Percentiles rank a stretch among this genome's conserved stretches.
These are phyloP conservation scores for Mortierella sp. DNA, from an alignment of 371 early-diverging fungal species.

Conservation along the genomic window DNA sequence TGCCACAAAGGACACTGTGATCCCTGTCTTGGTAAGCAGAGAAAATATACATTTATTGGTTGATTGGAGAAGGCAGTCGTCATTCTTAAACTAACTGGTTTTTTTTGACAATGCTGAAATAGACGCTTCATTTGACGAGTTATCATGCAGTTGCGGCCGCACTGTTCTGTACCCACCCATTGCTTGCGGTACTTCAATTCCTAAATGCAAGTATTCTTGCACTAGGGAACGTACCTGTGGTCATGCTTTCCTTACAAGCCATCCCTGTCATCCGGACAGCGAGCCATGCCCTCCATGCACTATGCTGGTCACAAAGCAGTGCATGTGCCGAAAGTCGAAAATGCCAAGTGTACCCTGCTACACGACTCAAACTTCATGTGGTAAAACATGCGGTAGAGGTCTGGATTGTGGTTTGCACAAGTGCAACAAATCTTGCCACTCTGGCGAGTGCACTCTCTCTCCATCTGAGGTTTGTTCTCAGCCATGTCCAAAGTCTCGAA, in stretches of 20 bases:
- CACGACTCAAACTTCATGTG: constrained; percentile 73
- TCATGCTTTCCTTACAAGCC: constrained; percentile 72
- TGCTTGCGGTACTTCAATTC: constrained; percentile 77
- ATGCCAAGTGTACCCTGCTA: constrained; percentile 83
- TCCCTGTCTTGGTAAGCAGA: constrained; percentile 70
- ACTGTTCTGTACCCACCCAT: constrained; percentile 82
- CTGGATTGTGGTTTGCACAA: constrained; percentile 75
- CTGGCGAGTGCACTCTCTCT: constrained; percentile 68
- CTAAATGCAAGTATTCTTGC: constrained; percentile 77
- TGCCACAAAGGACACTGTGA: constrained; percentile 82
- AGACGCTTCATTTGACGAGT: constrained; percentile 75
- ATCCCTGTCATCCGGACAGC: constrained; percentile 82
- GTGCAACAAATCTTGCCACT: constrained; percentile 82
- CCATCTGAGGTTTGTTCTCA: constrained; percentile 67
- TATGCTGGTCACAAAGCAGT: constrained; percentile 70
- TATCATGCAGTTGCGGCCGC: constrained; percentile 81
- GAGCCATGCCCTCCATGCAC: constrained; percentile 85
- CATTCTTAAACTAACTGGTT: background rate
- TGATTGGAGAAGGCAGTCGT: no score
- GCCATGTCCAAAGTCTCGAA: constrained; percentile 71
- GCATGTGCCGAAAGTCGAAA: constrained; percentile 79
- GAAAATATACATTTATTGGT: background rate
- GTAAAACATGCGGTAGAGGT: constrained; percentile 72
- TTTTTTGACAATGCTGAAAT: background rate
- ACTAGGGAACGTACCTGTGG: constrained; percentile 76